Evolutionary conservation across 306 rosid genomes (phyloP).

Genomic region (Acmispon strigosus): DNA sequence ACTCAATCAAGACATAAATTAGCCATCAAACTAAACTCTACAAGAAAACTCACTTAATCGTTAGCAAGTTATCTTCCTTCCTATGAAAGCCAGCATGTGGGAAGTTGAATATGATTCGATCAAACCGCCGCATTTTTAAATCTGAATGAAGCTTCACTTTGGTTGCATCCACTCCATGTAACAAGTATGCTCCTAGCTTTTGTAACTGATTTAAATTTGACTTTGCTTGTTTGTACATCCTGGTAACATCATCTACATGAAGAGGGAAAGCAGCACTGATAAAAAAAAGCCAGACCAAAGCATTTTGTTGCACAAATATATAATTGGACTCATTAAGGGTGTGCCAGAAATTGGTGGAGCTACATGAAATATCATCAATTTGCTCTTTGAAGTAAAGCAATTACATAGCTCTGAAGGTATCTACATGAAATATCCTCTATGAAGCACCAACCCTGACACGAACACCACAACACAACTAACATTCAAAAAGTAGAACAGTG

Average conservation of each 20-base stretch:
- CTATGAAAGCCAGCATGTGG: slow-evolving; percentile 53
- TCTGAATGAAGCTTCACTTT: slow-evolving; percentile 18
- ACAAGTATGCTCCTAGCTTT: slow-evolving; percentile 25
- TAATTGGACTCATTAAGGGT: background rate
- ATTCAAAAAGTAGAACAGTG: too few species aligned
- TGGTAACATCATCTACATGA: slow-evolving; percentile 24
- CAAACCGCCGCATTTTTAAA: background rate
- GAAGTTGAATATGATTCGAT: background rate
- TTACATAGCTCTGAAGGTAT: too few species aligned
- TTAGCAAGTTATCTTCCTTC: background rate
- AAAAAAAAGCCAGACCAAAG: background rate
- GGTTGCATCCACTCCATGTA: slow-evolving; percentile 42
- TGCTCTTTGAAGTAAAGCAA: background rate
- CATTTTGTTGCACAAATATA: background rate
- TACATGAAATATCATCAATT: background rate
- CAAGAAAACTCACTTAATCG: slow-evolving; percentile 41
- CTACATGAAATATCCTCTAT: too few species aligned
- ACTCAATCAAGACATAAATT: background rate
- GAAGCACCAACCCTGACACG: too few species aligned
- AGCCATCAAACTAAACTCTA: background rate
- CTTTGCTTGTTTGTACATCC: slow-evolving; percentile 32
- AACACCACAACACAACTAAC: too few species aligned
- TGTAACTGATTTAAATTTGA: slow-evolving; percentile 23
- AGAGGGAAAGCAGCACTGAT: background rate
- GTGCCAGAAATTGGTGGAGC: background rate